Base-by-base conservation (phyloP, 371 early-diverging fungal genomes). In the Mortierella polycephala region DNA sequence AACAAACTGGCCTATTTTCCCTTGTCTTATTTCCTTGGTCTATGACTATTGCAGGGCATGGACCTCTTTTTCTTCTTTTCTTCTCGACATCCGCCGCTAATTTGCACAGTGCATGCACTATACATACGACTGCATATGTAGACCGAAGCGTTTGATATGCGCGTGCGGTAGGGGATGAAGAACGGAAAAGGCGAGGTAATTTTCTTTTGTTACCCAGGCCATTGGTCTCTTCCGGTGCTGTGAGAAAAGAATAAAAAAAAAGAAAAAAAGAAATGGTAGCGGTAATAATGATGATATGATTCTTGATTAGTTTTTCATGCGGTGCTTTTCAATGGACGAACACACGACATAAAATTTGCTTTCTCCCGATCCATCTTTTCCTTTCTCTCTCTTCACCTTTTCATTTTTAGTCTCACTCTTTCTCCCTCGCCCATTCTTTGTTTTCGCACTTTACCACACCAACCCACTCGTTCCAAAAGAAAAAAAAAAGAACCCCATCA, bases 21-120 rank as follows among this genome's bases (percentile, higher is more conserved):
- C 42, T 37, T 39, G 16, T 37, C 30, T 45, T 56, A 44, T 20
- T 44, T 30, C 30, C 30, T 30, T 30, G 30, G 30, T 1, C 30
- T 30, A 30, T 30, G 30, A 4, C 30, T 30, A 30, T 30, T 5
- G 46, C 21, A 30, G 61, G 7, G 60, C 68, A 56, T 60, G 68
- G 68, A 42, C 68, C 61, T 49, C 68, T 18, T 49, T 16, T 51
- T 39, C 8, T 39, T 39, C 14, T 45, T 20, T 57, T 12, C 44
- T 57, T n/a, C 18, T 9, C 13, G 20, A 21, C 20, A 18, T 30
- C 30, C 30, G 4, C 30, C 30, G 30, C 4, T 4, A 30, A 30
- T 30, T 30, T 30, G 30, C 4, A 30, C 30, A 30, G 4, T 4
- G 30, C 30, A 30, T 30, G 30, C 4, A 30, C 30, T 30, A 4